Evolutionary conservation across 2,329 filamentous ascomycete genomes (phyloP).

Genomic region (Aspergillus neotritici): DNA sequence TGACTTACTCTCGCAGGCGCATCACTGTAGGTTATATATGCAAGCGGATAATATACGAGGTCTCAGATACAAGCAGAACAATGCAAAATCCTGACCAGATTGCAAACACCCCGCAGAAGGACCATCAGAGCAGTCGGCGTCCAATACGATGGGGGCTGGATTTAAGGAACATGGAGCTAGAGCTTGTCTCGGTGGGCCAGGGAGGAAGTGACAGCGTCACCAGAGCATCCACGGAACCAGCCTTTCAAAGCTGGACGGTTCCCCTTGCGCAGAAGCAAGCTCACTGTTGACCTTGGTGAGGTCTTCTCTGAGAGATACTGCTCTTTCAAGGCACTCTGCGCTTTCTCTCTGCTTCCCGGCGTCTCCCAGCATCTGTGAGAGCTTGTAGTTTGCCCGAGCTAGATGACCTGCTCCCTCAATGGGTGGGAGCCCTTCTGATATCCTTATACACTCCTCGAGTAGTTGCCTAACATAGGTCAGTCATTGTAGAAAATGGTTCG

Average conservation of each 20-base stretch:
- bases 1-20: background rate
- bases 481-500: too few relatives aligned
- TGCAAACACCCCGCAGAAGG: too few relatives aligned
- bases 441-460: slow-evolving; percentile 7
- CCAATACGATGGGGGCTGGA: too few relatives aligned
- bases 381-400: slow-evolving; percentile 9
- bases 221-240: slow-evolving; percentile 13
- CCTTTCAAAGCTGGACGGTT: slow-evolving; percentile 6
- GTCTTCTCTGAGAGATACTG: background rate
- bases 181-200: too few relatives aligned
- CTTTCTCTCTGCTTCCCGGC: slow-evolving; percentile 2
- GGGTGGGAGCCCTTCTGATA: slow-evolving; percentile 4
- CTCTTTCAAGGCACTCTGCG: slow-evolving; percentile 2
- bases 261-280: background rate
- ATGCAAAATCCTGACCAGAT: too few relatives aligned
- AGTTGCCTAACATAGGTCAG: slow-evolving; percentile 7
- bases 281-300: slow-evolving; percentile 3
- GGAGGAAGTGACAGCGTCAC: too few relatives aligned
- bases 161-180: too few relatives aligned
- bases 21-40: too few relatives aligned
- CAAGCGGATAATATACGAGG: too few relatives aligned
- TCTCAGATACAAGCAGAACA: too few relatives aligned
- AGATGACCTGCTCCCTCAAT: slow-evolving; percentile 9
- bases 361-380: slow-evolving; percentile 2
- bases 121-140: too few relatives aligned